phyloP scores from a whole-genome alignment of 2,329 filamentous ascomycete genomes.

The Hypoxylon sp. region DNA sequence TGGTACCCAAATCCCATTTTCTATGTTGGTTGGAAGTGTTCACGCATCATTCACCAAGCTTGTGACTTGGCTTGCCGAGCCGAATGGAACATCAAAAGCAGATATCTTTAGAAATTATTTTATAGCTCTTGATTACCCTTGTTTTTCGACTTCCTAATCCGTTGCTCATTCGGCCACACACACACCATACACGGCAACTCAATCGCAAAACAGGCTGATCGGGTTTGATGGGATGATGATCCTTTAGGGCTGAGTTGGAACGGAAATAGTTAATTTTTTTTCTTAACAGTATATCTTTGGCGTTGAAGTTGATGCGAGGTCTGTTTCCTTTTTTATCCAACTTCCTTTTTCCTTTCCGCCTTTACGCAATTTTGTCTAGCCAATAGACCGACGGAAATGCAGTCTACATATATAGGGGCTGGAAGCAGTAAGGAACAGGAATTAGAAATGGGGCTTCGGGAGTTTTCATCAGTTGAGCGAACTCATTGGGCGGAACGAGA shows the following conservation, averaged over 20 bases:
- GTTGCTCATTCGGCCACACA: slow-evolving; percentile 2
- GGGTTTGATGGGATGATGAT: not conserved
- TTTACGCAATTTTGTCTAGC: slow-evolving; percentile 6
- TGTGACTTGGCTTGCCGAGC: slow-evolving; percentile 24
- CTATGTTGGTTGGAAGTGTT: slow-evolving; percentile 32
- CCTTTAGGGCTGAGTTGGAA: slow-evolving; percentile 1
- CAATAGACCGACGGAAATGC: slow-evolving; percentile 20
- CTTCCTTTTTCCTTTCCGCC: slow-evolving; percentile 37
- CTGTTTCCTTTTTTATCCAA: not conserved
- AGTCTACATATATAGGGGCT: slow-evolving; percentile 7
- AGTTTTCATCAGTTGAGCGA: slow-evolving; percentile 9
- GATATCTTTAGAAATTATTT: slow-evolving; percentile 26
- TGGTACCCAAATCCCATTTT: slow-evolving; percentile 16
- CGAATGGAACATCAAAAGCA: slow-evolving; percentile 15
- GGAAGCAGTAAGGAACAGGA: slow-evolving; percentile 4
- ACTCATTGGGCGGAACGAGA: slow-evolving; percentile 21
- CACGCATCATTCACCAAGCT: slow-evolving; percentile 19
- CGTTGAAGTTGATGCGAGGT: slow-evolving; percentile 1
- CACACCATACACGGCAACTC: slow-evolving; percentile 3
- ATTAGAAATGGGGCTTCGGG: slow-evolving; percentile 14
- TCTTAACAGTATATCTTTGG: not conserved
- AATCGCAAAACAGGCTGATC: slow-evolving; percentile 5
- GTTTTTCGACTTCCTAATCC: slow-evolving; percentile 30
- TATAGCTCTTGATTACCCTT: slow-evolving; percentile 13
- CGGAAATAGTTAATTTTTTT: not conserved